phyloP scores from a whole-genome alignment of 331 rosid genomes.

The Prunus yedoensis region DNA sequence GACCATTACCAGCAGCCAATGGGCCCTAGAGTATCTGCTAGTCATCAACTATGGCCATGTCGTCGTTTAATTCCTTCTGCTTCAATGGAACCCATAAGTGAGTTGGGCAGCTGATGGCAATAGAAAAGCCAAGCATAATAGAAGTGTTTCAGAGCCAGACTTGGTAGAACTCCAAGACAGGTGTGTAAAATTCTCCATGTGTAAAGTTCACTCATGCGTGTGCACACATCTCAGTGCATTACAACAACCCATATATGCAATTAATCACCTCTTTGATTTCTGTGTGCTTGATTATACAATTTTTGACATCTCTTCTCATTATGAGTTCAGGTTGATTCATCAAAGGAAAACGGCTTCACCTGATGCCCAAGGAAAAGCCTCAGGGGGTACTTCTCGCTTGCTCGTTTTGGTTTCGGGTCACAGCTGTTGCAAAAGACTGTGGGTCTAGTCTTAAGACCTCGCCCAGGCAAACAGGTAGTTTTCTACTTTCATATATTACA shows the following conservation, averaged over 20 bases:
- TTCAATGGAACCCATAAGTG: slow-evolving; percentile 83
- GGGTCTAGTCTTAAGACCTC: slow-evolving; percentile 76
- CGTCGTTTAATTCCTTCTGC: slow-evolving; percentile 83
- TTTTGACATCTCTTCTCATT: slow-evolving; percentile 19
- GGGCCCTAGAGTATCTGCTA: slow-evolving; percentile 61
- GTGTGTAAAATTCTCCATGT: slow-evolving; percentile 41
- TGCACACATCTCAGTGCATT: not conserved
- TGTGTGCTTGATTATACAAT: slow-evolving; percentile 26
- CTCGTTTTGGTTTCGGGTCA: slow-evolving; percentile 80
- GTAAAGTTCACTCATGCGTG: not conserved
- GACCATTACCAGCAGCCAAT: slow-evolving; percentile 53
- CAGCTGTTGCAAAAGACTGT: slow-evolving; percentile 85
- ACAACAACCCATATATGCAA: not conserved
- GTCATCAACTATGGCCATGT: slow-evolving; percentile 95
- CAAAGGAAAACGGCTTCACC: slow-evolving; percentile 52
- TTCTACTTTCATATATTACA: slow-evolving; percentile 15
- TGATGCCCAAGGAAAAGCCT: slow-evolving; percentile 59
- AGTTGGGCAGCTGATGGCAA: slow-evolving; percentile 61
- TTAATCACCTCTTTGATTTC: not conserved
- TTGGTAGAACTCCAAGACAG: slow-evolving; percentile 85
- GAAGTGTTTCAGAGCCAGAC: slow-evolving; percentile 98
- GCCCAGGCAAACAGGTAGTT: slow-evolving; percentile 72
- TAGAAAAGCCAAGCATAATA: slow-evolving; percentile 62
- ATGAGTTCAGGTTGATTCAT: slow-evolving; percentile 36
- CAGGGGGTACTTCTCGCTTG: slow-evolving; percentile 66